These are phyloP conservation scores for Candida verbasci DNA, from an alignment of 805 yeast species.

Conservation along the genomic window DNA sequence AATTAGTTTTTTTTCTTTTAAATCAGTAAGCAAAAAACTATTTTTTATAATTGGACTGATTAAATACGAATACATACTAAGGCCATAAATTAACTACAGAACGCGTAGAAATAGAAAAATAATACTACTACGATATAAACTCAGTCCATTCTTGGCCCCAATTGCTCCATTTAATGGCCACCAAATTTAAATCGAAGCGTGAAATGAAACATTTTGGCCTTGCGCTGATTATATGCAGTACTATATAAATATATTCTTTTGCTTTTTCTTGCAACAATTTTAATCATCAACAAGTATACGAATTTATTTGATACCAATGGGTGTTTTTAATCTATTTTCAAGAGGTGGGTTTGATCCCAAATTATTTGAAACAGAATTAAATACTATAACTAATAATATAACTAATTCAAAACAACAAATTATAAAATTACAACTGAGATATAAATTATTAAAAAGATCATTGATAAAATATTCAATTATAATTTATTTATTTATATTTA, in stretches of 20 bases:
- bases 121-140: too few species aligned
- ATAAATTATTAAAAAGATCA: conserved; percentile 12
- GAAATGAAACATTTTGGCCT: too few species aligned
- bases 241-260: neutral
- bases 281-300: neutral
- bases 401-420: conserved; percentile 23
- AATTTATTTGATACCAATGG: conserved; percentile 14
- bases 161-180: too few species aligned
- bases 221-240: too few species aligned
- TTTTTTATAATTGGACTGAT: too few species aligned
- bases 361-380: conserved; percentile 30
- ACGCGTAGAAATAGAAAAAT: too few species aligned
- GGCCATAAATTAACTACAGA: too few species aligned
- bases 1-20: too few species aligned
- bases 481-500: conserved; percentile 20
- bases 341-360: conserved; percentile 25
- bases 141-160: too few species aligned
- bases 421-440: conserved; percentile 14
- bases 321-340: conserved; percentile 24
- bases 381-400: conserved; percentile 23
- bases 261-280: neutral
- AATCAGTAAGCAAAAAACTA: neutral
- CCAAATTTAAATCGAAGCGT: too few species aligned
- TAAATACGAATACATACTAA: too few species aligned
- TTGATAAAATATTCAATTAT: conserved; percentile 15